phyloP scores from a whole-genome alignment of 2,329 filamentous ascomycete species.

The Pyrenophora seminiperda region DNA sequence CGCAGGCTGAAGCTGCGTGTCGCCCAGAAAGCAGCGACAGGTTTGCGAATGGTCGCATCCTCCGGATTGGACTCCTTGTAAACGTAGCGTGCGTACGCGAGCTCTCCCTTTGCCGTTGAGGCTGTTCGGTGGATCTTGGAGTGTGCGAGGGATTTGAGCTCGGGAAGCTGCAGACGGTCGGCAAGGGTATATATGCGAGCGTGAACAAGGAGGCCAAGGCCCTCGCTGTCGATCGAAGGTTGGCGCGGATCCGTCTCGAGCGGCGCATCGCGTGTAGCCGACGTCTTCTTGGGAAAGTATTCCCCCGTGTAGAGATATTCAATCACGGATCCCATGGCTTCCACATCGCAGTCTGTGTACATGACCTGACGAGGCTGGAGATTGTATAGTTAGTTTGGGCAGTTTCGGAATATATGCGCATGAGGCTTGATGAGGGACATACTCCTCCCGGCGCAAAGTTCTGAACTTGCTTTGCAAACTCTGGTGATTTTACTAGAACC shows the following conservation, averaged over 20 bases:
- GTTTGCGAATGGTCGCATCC: conserved; percentile 75
- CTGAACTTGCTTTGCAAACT: conserved; percentile 68
- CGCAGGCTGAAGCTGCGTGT: conserved; percentile 78
- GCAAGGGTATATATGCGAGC: conserved; percentile 89
- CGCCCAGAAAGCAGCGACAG: conserved; percentile 91
- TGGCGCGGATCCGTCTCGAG: conserved; percentile 72
- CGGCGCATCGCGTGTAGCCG: conserved; percentile 65
- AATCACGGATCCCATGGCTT: conserved; percentile 77
- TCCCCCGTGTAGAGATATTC: conserved; percentile 85
- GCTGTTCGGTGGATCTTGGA: conserved; percentile 92
- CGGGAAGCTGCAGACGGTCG: conserved; percentile 70
- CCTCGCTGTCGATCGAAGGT: conserved; percentile 74
- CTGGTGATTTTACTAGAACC: conserved; percentile 75
- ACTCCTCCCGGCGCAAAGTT: conserved; percentile 67
- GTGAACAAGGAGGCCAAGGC: conserved; percentile 83
- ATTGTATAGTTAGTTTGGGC: conserved; percentile 2
- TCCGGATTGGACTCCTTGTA: conserved; percentile 75
- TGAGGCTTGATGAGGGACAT: conserved; percentile 37
- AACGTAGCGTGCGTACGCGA: conserved; percentile 88
- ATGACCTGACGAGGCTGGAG: conserved; percentile 67
- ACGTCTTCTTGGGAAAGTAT: conserved; percentile 73
- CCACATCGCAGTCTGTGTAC: conserved; percentile 69
- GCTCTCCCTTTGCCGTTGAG: conserved; percentile 85
- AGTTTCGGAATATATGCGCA: too few relatives aligned
- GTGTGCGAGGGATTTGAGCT: conserved; percentile 76